phyloP scores from a whole-genome alignment of 768 basidiomycete genomes.

The Termitomyces heimii region DNA sequence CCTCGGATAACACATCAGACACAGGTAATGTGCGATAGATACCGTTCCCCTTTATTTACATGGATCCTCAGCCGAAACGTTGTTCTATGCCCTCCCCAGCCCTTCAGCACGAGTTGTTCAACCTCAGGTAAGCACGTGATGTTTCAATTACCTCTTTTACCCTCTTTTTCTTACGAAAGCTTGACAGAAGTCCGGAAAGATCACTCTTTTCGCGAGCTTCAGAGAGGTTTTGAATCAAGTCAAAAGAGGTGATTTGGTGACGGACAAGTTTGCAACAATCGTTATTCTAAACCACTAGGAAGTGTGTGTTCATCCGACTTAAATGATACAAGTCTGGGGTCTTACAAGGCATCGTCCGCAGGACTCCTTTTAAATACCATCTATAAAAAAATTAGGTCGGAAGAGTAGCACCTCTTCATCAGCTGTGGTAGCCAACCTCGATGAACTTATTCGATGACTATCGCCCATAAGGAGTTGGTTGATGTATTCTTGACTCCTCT shows the following conservation, averaged over 20 bases:
- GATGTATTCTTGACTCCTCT: too few relatives aligned
- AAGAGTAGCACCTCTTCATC: too few relatives aligned
- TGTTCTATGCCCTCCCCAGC: slow-evolving; percentile 73
- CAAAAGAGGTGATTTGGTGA: slow-evolving; percentile 5
- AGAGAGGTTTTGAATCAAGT: slow-evolving; percentile 3
- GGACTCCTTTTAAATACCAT: too few relatives aligned
- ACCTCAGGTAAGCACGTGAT: slow-evolving; percentile 49
- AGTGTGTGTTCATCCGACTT: background rate
- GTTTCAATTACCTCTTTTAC: background rate
- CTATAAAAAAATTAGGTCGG: too few relatives aligned
- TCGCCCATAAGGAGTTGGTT: too few relatives aligned
- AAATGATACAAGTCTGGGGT: too few relatives aligned
- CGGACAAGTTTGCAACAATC: slow-evolving; percentile 4
- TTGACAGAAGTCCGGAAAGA: slow-evolving; percentile 10
- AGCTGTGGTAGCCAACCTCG: too few relatives aligned
- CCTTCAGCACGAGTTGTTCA: slow-evolving; percentile 70
- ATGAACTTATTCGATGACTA: too few relatives aligned
- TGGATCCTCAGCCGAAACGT: slow-evolving; percentile 37
- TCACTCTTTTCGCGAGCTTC: slow-evolving; percentile 4
- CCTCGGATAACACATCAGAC: slow-evolving; percentile 9
- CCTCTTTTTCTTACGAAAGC: background rate
- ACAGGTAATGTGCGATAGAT: background rate
- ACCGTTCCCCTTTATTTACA: background rate
- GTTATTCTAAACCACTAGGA: background rate
- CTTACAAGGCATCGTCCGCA: background rate